Evolutionary conservation across 352 stramenopile genomes (phyloP).

Genomic region (Globisporangium nunn): DNA sequence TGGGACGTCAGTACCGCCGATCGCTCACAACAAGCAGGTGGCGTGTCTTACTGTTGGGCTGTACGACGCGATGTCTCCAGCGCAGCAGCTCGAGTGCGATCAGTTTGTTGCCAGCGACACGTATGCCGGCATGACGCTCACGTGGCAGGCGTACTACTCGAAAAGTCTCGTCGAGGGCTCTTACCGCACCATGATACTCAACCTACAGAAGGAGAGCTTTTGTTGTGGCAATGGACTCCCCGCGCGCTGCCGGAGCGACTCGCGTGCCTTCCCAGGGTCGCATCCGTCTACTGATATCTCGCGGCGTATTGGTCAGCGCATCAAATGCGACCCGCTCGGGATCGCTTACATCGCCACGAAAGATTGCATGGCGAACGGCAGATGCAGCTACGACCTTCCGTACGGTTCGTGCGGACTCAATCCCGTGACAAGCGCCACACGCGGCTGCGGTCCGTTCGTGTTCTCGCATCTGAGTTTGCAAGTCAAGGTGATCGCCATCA

Average conservation of each 20-base stretch:
- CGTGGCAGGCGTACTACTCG: slow-evolving; percentile 71
- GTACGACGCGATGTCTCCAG: slow-evolving; percentile 32
- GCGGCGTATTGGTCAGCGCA: slow-evolving; percentile 17
- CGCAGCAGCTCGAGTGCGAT: slow-evolving; percentile 32
- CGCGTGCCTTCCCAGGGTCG: slow-evolving; percentile 34
- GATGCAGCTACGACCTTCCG: slow-evolving; percentile 57
- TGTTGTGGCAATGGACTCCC: slow-evolving; percentile 65
- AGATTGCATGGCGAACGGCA: slow-evolving; percentile 30
- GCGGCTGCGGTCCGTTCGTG: slow-evolving; percentile 51
- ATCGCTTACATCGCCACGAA: slow-evolving; percentile 37
- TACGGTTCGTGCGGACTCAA: slow-evolving; percentile 55
- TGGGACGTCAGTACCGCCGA: slow-evolving; percentile 19
- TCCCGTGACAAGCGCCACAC: slow-evolving; percentile 32
- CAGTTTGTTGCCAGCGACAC: slow-evolving; percentile 47
- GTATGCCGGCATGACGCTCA: slow-evolving; percentile 53
- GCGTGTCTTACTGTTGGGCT: slow-evolving; percentile 54
- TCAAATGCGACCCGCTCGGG: slow-evolving; percentile 20
- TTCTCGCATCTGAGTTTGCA: slow-evolving; percentile 28
- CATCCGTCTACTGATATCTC: slow-evolving; percentile 27
- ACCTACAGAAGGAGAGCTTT: slow-evolving; percentile 53
- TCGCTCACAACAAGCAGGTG: slow-evolving; percentile 31
- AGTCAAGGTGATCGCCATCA: slow-evolving; percentile 34
- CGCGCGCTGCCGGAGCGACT: slow-evolving; percentile 37
- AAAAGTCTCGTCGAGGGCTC: slow-evolving; percentile 32
- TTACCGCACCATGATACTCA: slow-evolving; percentile 50